These are phyloP conservation scores for Fusarium aywerte DNA, from an alignment of 2,329 filamentous ascomycete genomes.

Conservation along the genomic window DNA sequence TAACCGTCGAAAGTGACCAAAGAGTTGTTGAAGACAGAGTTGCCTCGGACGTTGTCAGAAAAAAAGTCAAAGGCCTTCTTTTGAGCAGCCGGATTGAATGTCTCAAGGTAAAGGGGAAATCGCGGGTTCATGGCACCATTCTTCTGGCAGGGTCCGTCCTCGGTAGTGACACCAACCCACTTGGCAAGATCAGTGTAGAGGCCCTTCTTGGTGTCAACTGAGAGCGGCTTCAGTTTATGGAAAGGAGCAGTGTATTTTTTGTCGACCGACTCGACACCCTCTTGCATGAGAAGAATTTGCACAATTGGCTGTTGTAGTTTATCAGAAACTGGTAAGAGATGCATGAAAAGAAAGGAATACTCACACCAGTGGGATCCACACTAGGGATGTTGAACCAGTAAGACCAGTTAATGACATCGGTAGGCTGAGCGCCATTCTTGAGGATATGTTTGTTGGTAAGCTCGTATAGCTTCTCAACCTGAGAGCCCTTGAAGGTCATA, in stretches of 20 bases:
- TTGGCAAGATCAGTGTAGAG: conserved; percentile 33
- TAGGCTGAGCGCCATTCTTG: conserved; percentile 51
- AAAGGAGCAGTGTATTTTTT: conserved; percentile 56
- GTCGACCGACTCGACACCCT: conserved; percentile 55
- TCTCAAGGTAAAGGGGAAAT: conserved; percentile 39
- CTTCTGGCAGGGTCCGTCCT: conserved; percentile 35
- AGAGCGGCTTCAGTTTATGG: conserved; percentile 54
- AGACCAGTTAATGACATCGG: conserved; percentile 61
- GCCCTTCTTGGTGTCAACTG: conserved; percentile 37
- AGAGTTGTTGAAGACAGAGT: conserved; percentile 27
- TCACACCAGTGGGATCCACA: conserved; percentile 54
- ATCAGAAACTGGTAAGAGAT: not conserved
- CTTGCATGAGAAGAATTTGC: conserved; percentile 56
- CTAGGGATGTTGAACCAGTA: conserved; percentile 57
- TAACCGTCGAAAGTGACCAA: conserved; percentile 68
- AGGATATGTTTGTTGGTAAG: conserved; percentile 58
- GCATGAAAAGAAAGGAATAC: not conserved
- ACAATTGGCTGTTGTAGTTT: conserved; percentile 51
- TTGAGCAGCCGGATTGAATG: conserved; percentile 23
- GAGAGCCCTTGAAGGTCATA: conserved; percentile 58
- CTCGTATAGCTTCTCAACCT: conserved; percentile 60
- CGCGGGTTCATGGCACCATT: conserved; percentile 36
- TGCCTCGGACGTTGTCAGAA: conserved; percentile 5
- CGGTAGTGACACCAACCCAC: conserved; percentile 31
- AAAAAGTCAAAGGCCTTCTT: conserved; percentile 30